Conservation (phyloP, 2,329 filamentous ascomycete species). For the Epichloe aotearoae region DNA sequence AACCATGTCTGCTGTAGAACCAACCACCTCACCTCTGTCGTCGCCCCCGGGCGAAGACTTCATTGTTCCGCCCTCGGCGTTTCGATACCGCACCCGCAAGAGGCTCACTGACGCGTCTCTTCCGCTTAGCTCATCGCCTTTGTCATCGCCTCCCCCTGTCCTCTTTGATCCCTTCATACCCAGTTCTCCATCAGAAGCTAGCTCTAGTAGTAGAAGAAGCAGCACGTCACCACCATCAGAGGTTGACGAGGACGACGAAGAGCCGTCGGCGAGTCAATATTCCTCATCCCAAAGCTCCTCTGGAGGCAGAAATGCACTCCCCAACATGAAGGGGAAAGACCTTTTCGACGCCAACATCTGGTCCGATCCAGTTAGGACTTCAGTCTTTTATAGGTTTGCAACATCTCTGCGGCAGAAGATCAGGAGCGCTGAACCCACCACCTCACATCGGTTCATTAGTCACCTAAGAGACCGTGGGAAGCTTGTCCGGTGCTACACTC, state of each 20-base stretch:
- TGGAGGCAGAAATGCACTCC: conserved; percentile 25
- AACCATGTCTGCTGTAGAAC: conserved; percentile 9
- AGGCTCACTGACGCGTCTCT: conserved; percentile 12
- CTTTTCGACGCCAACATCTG: conserved; percentile 60
- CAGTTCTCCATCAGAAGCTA: conserved; percentile 22
- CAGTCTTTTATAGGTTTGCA: conserved; percentile 60
- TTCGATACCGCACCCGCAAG: conserved; percentile 11
- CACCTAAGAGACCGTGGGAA: conserved; percentile 54
- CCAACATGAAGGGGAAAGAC: conserved; percentile 56
- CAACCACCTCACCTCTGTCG: conserved; percentile 23
- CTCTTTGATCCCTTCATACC: conserved; percentile 38
- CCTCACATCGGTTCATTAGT: conserved; percentile 55
- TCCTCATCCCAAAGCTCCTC: conserved; percentile 26
- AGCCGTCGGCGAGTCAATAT: conserved; percentile 24
- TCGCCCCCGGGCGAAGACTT: conserved; percentile 23
- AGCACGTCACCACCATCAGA: conserved; percentile 31
- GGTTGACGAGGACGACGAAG: conserved; percentile 26
- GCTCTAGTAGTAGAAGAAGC: conserved; percentile 19
- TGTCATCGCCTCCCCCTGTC: conserved; percentile 42
- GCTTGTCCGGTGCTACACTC: conserved; percentile 59
- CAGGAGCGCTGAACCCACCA: conserved; percentile 47
- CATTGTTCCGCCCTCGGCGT: conserved; percentile 13
- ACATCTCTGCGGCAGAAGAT: conserved; percentile 54
- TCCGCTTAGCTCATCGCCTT: conserved; percentile 35
- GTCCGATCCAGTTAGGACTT: conserved; percentile 53